A percentile compares a stretch with the other conserved stretches of the same genome.
Evolutionary conservation across 1,284 basidiomycete genomes (phyloP).

Genomic region (Apiotrichum siamense): DNA sequence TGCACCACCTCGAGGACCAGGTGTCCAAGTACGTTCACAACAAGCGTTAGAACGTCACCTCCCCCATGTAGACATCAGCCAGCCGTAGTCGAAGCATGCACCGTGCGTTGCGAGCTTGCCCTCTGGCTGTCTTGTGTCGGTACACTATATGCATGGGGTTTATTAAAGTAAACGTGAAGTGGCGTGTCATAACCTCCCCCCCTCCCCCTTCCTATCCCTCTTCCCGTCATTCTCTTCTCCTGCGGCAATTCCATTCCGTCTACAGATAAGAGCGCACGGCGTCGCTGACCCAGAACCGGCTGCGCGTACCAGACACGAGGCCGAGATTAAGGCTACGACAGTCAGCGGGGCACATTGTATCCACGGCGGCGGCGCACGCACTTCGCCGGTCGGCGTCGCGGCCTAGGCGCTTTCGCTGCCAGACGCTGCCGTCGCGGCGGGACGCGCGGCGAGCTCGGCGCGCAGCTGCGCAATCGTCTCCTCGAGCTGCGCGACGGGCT

Average conservation of each 20-base stretch:
- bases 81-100: too few species aligned
- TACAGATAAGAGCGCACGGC: too few species aligned
- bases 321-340: not conserved
- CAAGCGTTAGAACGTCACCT: not conserved
- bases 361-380: too few species aligned
- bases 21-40: not conserved
- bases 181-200: not conserved
- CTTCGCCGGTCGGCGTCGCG: slow-evolving; percentile 4
- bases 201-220: too few species aligned
- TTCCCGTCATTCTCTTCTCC: too few species aligned
- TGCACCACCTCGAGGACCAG: not conserved
- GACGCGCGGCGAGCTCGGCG: slow-evolving; percentile 3
- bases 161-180: slow-evolving; percentile 1
- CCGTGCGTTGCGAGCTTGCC: too few species aligned
- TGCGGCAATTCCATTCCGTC: too few species aligned
- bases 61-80: not conserved
- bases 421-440: not conserved
- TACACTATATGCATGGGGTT: slow-evolving; percentile 2
- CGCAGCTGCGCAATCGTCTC: slow-evolving; percentile 8
- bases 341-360: not conserved
- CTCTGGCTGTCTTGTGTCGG: too few species aligned
- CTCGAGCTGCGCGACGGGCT: slow-evolving; percentile 7
- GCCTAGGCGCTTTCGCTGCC: slow-evolving; percentile 5
- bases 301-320: too few species aligned
- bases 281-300: too few species aligned